Evolutionary conservation across 1,284 basidiomycete genomes (phyloP).

Genomic region (Phellopilus nigrolimitatus): DNA sequence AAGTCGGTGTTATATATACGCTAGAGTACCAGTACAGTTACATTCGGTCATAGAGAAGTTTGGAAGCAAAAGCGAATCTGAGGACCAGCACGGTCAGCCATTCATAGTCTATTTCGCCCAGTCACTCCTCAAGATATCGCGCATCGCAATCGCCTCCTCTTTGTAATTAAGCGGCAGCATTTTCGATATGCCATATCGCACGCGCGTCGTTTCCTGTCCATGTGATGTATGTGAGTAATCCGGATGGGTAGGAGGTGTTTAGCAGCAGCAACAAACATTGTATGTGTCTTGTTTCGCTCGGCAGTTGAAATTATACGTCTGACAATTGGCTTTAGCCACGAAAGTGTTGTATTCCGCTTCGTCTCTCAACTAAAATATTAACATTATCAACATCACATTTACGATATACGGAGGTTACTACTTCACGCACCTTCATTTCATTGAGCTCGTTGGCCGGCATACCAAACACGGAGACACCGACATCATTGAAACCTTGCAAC

Average conservation of each 20-base stretch:
- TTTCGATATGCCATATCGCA: constrained; percentile 77
- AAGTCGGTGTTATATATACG: neutral
- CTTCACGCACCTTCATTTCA: constrained; percentile 74
- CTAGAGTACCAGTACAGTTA: neutral
- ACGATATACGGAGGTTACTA: too few relatives aligned
- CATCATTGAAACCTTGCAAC: constrained; percentile 96
- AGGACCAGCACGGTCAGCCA: constrained; percentile 1
- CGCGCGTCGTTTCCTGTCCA: constrained; percentile 66
- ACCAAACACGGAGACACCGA: constrained; percentile 74
- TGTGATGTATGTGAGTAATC: neutral
- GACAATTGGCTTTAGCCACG: constrained; percentile 64
- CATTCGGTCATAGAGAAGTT: too few relatives aligned
- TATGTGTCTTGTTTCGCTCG: constrained; percentile 86
- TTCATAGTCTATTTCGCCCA: constrained; percentile 34
- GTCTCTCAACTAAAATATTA: too few relatives aligned
- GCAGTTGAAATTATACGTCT: constrained; percentile 81
- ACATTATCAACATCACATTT: too few relatives aligned
- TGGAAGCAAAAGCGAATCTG: too few relatives aligned
- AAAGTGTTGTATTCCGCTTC: constrained; percentile 59
- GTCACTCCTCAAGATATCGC: constrained; percentile 43
- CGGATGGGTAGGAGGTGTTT: neutral
- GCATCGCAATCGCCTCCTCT: constrained; percentile 61
- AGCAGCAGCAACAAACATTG: constrained; percentile 54
- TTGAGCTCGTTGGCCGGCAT: constrained; percentile 80
- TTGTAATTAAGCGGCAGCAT: constrained; percentile 67